Conservation (phyloP, 1,139 yeast species). For the Sugiyamaella japonica region DNA sequence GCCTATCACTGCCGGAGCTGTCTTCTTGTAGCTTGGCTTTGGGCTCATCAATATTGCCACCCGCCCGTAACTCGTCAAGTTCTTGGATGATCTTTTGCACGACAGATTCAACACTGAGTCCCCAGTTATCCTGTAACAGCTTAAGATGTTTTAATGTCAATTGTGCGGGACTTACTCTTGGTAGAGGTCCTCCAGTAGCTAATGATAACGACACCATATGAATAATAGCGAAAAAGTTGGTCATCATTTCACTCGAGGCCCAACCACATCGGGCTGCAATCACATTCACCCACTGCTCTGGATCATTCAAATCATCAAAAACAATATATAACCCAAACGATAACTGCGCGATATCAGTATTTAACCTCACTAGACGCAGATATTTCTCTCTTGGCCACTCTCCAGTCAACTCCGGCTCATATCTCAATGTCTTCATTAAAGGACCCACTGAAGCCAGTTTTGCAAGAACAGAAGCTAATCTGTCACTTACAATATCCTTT, state of each 20-base stretch:
- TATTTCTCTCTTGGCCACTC: conserved; percentile 36
- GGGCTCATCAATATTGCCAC: conserved; percentile 2
- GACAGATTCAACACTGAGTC: conserved; percentile 15
- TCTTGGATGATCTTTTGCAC: conserved; percentile 8
- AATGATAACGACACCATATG: conserved; percentile 35
- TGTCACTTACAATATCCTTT: conserved; percentile 27
- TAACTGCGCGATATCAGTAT: conserved; percentile 29
- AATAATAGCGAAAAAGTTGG: conserved; percentile 35
- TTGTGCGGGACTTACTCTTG: conserved; percentile 36
- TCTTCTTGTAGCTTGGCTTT: not conserved
- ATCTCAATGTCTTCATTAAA: conserved; percentile 28
- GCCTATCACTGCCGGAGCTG: not conserved
- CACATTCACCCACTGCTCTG: conserved; percentile 24
- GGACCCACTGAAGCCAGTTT: conserved; percentile 25
- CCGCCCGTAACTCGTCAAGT: conserved; percentile 13
- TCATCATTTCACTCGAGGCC: conserved; percentile 31
- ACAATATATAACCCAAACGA: conserved; percentile 28
- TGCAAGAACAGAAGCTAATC: conserved; percentile 25
- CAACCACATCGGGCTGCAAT: conserved; percentile 32
- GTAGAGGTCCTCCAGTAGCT: conserved; percentile 33
- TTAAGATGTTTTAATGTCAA: conserved; percentile 27
- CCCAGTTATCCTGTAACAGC: conserved; percentile 24
- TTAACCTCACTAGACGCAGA: conserved; percentile 26
- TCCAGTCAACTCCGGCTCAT: conserved; percentile 36
- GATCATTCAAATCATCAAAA: conserved; percentile 27